phyloP scores from a whole-genome alignment of 495 filamentous ascomycete genomes.

The Hypomontagnella submonticulosa region DNA sequence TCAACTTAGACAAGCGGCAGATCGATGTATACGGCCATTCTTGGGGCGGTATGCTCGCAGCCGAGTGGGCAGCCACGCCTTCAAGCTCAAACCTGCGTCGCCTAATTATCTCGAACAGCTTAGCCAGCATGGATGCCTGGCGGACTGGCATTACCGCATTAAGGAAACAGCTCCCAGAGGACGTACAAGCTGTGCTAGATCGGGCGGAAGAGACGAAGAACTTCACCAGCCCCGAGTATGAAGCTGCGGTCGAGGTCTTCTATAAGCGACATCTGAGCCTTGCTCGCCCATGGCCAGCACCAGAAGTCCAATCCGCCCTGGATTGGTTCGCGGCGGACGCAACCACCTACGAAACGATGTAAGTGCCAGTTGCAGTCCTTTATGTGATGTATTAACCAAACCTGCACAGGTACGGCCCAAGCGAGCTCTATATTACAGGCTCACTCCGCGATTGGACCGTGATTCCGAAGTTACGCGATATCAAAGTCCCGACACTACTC shows the following conservation, averaged over 20 bases:
- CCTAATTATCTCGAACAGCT: conserved; percentile 36
- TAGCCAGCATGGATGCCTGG: conserved; percentile 43
- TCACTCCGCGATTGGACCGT: no score
- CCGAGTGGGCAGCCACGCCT: conserved; percentile 48
- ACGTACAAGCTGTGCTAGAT: conserved; percentile 34
- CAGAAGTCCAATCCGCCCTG: conserved; percentile 34
- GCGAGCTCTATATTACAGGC: no score
- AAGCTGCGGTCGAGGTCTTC: conserved; percentile 55
- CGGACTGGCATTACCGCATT: conserved; percentile 18
- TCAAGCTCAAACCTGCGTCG: conserved; percentile 36
- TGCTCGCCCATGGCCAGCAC: conserved; percentile 51
- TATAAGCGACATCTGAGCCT: conserved; percentile 57
- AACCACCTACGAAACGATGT: no score
- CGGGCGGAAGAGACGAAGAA: conserved; percentile 36
- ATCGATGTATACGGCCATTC: conserved; percentile 37
- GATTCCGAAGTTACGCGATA: no score
- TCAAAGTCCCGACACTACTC: conserved; percentile 44
- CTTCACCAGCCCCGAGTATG: conserved; percentile 56
- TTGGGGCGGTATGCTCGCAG: conserved; percentile 45
- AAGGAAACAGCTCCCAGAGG: conserved; percentile 30
- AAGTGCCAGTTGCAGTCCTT: no score
- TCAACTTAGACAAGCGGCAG: conserved; percentile 47
- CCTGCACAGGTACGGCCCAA: no score
- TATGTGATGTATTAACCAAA: no score
- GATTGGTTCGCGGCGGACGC: conserved; percentile 8